phyloP scores from a whole-genome alignment of 768 basidiomycete species.

The Amanita thiersii region DNA sequence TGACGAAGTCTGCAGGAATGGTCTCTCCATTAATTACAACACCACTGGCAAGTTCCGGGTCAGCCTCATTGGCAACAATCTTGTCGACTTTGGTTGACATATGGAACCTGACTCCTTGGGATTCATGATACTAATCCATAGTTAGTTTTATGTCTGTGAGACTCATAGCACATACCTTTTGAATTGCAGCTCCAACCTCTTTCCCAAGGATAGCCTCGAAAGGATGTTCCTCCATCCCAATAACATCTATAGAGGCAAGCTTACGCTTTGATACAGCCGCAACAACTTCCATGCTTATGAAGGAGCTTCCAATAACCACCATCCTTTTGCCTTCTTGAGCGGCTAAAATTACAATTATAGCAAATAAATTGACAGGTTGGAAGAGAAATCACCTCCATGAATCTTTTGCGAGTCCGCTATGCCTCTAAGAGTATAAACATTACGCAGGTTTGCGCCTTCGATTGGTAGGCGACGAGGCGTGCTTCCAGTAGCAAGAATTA shows the following conservation, averaged over 20 bases:
- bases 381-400: constrained; percentile 42
- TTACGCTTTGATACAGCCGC: constrained; percentile 64
- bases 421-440: constrained; percentile 69
- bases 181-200: constrained; percentile 68
- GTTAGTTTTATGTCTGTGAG: not conserved
- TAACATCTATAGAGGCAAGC: constrained; percentile 74
- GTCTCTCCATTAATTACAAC: constrained; percentile 59
- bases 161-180: constrained; percentile 42
- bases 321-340: constrained; percentile 66
- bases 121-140: constrained; percentile 58
- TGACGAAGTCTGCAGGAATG: constrained; percentile 66
- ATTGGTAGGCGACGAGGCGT: constrained; percentile 70
- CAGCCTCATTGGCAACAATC: constrained; percentile 47
- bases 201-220: constrained; percentile 79
- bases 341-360: constrained; percentile 6
- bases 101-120: constrained; percentile 80
- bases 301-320: constrained; percentile 83
- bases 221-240: constrained; percentile 77
- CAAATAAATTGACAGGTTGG: not conserved
- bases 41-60: constrained; percentile 47
- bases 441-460: constrained; percentile 63
- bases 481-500: constrained; percentile 76
- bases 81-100: constrained; percentile 63
- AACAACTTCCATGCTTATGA: constrained; percentile 92
- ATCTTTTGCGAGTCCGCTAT: constrained; percentile 67